Base-by-base conservation (phyloP, 192 early-diverging fungal genomes). In the Haplosporangium gracile region DNA sequence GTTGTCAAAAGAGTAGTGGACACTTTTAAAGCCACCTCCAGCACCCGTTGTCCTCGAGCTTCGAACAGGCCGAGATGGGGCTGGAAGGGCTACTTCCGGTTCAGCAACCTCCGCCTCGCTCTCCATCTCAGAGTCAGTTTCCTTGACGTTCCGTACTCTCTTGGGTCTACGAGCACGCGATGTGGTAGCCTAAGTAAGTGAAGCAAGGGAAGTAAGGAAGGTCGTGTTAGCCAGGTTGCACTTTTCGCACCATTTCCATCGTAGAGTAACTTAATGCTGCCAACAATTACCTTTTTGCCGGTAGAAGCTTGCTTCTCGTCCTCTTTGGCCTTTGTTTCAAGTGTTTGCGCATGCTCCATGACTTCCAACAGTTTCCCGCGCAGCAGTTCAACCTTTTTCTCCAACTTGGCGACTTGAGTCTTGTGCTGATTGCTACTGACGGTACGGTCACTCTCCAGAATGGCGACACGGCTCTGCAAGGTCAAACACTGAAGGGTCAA, bases 311-410 rank as follows among this genome's bases (percentile, higher is more conserved):
- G 75, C 13, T 68, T 40, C 43, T 72, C n/a, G 16, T 75, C 72
- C 26, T 82, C 74, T 29, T 79, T 68, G 2, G 29, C 72, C 39
- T 86, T 20, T 49, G 32, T 70, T 22, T 80, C 74, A 1, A 74
- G 72, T 34, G 74, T n/a, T 55, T 77, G 72, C 20, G 70, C 68
- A 22, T 72, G 70, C n/a, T 72, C 45, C 78, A 86, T 77, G 7
- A 81, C 71, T 34, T 86, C 84, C 1, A 78, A 39, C 40, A 86
- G 76, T 32, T 86, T 86, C 1, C 39, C 71, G 32, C 74, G 72
- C 13, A 81, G 49, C 1, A 36, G 49, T 4, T 69, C 84, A 7
- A 81, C 49, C 43, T 86, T 86, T 43, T 81, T 86, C 24, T 77
- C 76, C 76, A 81, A 32, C 24, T 81, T 86, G 0, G 38, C 63